Evolutionary conservation across 2,329 filamentous ascomycete genomes (phyloP).

Genomic region (Penicillium corylophilum): DNA sequence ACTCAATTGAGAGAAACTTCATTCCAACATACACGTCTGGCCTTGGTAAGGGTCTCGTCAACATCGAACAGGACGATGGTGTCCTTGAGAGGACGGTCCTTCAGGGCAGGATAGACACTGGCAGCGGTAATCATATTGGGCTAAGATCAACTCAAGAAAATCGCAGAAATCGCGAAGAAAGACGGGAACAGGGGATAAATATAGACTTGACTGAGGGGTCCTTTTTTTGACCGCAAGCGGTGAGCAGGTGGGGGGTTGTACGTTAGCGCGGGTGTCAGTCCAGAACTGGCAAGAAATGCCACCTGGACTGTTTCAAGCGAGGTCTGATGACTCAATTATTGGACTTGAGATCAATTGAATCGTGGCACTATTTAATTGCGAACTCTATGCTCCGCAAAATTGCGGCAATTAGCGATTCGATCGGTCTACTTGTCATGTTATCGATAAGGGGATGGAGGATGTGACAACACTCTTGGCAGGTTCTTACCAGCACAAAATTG

Average conservation of each 20-base stretch:
- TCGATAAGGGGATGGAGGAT: conserved; percentile 25
- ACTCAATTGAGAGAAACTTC: not conserved
- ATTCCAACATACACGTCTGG: conserved; percentile 64
- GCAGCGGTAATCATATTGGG: conserved; percentile 30
- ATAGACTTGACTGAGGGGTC: conserved; percentile 11
- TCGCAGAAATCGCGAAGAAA: conserved; percentile 8
- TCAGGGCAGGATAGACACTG: conserved; percentile 66
- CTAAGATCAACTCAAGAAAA: conserved; percentile 1
- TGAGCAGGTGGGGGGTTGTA: conserved; percentile 21
- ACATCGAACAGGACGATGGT: conserved; percentile 97
- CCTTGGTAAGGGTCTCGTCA: conserved; percentile 83
- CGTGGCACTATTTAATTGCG: not conserved
- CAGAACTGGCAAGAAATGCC: conserved; percentile 12
- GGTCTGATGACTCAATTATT: not conserved
- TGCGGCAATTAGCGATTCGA: not conserved
- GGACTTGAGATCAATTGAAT: not conserved
- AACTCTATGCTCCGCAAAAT: not conserved
- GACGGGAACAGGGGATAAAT: conserved; percentile 14
- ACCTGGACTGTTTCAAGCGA: conserved; percentile 7
- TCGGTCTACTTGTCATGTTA: conserved; percentile 15
- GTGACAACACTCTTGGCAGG: not conserved
- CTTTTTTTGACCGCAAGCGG: conserved; percentile 32
- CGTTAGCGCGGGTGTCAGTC: conserved; percentile 12
- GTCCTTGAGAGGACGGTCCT: conserved; percentile 83
- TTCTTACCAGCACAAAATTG: not conserved